These are phyloP conservation scores for Dendrobium officinale DNA, from an alignment of 106 monocot species.

Conservation along the genomic window DNA sequence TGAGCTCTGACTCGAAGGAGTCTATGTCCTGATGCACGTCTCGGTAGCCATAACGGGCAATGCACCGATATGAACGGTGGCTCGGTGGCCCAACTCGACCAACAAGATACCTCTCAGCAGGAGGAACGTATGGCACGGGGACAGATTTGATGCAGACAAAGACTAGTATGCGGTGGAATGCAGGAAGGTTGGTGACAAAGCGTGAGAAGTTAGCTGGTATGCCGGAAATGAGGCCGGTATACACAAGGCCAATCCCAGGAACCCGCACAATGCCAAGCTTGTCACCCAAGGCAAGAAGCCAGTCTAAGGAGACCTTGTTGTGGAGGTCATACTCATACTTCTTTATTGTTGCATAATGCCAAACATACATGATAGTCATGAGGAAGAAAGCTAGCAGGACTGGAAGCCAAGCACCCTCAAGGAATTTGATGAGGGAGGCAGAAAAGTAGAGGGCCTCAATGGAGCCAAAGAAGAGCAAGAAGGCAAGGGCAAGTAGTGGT, in stretches of 20 bases:
- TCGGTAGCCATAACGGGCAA: conserved; percentile 67
- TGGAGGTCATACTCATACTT: conserved; percentile 58
- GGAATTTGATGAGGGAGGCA: conserved; percentile 59
- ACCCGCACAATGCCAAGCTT: conserved; percentile 56
- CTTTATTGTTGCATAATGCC: conserved; percentile 55
- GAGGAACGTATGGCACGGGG: conserved; percentile 45
- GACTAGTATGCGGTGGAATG: conserved; percentile 52
- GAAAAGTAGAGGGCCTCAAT: conserved; percentile 59
- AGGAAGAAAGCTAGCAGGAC: conserved; percentile 52
- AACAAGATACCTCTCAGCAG: conserved; percentile 47
- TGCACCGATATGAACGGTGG: conserved; percentile 65
- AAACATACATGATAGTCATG: conserved; percentile 52
- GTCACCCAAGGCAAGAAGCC: conserved; percentile 51
- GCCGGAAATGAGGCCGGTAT: conserved; percentile 53
- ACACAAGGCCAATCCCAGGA: conserved; percentile 66
- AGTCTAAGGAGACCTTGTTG: conserved; percentile 66
- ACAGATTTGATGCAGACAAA: conserved; percentile 58
- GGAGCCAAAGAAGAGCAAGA: conserved; percentile 57
- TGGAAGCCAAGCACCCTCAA: conserved; percentile 66
- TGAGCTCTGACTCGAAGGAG: conserved; percentile 56
- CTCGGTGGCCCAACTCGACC: conserved; percentile 47
- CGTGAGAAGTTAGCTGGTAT: conserved; percentile 62
- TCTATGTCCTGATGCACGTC: conserved; percentile 68
- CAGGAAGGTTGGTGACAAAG: conserved; percentile 60
- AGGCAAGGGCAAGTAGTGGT: conserved; percentile 44